phyloP scores from a whole-genome alignment of 129 eudicot genomes.

The Helianthus tuberosus region DNA sequence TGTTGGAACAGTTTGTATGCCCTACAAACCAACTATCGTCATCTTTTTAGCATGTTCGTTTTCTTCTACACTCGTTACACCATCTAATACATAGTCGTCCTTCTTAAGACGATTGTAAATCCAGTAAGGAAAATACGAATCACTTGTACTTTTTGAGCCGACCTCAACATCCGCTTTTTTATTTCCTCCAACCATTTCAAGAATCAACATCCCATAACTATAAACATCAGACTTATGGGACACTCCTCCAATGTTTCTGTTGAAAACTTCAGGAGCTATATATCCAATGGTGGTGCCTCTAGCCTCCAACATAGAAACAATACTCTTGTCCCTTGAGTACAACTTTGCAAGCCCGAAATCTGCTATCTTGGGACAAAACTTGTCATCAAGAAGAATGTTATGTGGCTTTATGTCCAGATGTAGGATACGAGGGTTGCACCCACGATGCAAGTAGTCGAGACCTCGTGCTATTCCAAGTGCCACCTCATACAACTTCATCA shows the following conservation, averaged over 20 bases:
- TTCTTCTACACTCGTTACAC: neutral
- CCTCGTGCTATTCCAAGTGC: conserved; percentile 8
- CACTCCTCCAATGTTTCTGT: conserved; percentile 8
- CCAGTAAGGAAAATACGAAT: conserved; percentile 1
- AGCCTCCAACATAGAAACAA: conserved; percentile 11
- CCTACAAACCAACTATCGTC: conserved; percentile 9
- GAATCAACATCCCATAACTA: conserved; percentile 11
- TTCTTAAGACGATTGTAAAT: conserved; percentile 5
- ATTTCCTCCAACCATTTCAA: conserved; percentile 4
- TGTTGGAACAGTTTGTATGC: conserved; percentile 12
- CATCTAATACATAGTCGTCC: neutral
- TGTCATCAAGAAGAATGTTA: conserved; percentile 7
- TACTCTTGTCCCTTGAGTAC: neutral
- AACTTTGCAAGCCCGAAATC: conserved; percentile 16
- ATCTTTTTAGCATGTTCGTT: neutral
- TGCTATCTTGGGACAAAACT: conserved; percentile 7
- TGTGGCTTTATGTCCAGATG: conserved; percentile 7
- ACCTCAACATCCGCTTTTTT: neutral
- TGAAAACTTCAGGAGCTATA: conserved; percentile 2
- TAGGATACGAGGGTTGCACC: conserved; percentile 11
- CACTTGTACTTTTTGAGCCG: conserved; percentile 6
- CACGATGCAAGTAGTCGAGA: conserved; percentile 4
- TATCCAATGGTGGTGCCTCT: conserved; percentile 15
- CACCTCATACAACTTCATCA: conserved; percentile 6
- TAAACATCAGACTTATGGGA: conserved; percentile 10